Conservation (phyloP, 108 stramenopile genomes). For the Nitzschia sp. region DNA sequence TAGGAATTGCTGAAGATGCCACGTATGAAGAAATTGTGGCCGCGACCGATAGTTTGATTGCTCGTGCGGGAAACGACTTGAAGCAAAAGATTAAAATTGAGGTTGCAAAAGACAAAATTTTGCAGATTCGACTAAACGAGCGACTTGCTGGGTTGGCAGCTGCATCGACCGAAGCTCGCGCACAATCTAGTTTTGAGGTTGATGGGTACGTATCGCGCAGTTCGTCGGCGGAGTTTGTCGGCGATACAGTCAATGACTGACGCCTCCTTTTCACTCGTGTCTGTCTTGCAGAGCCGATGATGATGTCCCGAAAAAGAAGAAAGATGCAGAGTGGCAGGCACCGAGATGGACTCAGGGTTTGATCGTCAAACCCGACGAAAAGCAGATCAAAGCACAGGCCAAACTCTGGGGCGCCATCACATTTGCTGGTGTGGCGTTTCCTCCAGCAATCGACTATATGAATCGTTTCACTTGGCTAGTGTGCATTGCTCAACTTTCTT, state of each 20-base stretch:
- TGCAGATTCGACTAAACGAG: conserved; percentile 82
- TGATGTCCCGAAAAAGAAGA: conserved; percentile 11
- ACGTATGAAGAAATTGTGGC: conserved; percentile 82
- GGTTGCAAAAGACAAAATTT: conserved; percentile 83
- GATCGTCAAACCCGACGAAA: conserved; percentile 74
- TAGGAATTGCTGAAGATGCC: conserved; percentile 83
- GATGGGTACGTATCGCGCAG: conserved; percentile 44
- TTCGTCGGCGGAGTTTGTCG: too few relatives aligned
- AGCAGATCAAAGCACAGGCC: conserved; percentile 59
- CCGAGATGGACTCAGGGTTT: conserved; percentile 62
- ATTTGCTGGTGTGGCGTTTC: conserved; percentile 56
- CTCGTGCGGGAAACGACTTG: conserved; percentile 48
- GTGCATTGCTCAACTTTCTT: conserved; percentile 76
- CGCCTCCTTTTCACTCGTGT: conserved; percentile 3
- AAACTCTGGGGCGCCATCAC: conserved; percentile 69
- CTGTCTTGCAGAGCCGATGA: conserved; percentile 10
- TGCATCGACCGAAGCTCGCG: conserved; percentile 56
- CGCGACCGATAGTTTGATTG: conserved; percentile 65
- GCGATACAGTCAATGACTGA: conserved; percentile 4
- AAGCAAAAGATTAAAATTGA: conserved; percentile 81
- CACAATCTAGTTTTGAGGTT: conserved; percentile 51
- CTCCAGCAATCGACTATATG: conserved; percentile 63
- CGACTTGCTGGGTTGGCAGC: conserved; percentile 58
- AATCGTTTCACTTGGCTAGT: conserved; percentile 74
- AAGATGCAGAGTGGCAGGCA: conserved; percentile 32